These are phyloP conservation scores for Talaromyces sp. DNA, from an alignment of 2,329 filamentous ascomycete genomes.

Conservation along the genomic window DNA sequence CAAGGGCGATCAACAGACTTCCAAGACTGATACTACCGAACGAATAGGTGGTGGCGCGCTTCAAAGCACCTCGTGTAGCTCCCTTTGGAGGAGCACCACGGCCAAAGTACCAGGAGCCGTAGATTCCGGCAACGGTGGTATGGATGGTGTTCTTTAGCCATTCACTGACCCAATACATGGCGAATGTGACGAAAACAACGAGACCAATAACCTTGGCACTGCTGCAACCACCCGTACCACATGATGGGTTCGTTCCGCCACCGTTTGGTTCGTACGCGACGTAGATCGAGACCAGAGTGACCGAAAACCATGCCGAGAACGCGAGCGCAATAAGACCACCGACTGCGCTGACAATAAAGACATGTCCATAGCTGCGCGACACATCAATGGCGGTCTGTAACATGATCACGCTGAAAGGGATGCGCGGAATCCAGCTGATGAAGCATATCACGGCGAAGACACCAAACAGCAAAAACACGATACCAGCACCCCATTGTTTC, in stretches of 20 bases:
- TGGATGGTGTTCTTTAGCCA: slow-evolving; percentile 94
- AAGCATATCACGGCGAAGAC: slow-evolving; percentile 79
- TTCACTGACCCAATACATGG: slow-evolving; percentile 91
- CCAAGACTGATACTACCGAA: slow-evolving; percentile 89
- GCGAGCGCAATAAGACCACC: slow-evolving; percentile 74
- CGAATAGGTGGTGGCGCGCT: slow-evolving; percentile 79
- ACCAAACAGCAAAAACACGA: slow-evolving; percentile 81
- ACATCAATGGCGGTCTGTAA: slow-evolving; percentile 82
- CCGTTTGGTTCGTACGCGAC: slow-evolving; percentile 69
- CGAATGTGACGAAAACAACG: slow-evolving; percentile 82
- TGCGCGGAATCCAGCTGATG: slow-evolving; percentile 82
- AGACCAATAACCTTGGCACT: slow-evolving; percentile 76
- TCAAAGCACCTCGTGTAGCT: slow-evolving; percentile 78
- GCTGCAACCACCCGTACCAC: slow-evolving; percentile 62
- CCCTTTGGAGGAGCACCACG: slow-evolving; percentile 63
- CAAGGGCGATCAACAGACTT: slow-evolving; percentile 78
- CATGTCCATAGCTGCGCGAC: slow-evolving; percentile 76
- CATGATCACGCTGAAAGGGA: slow-evolving; percentile 89
- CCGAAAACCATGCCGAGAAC: slow-evolving; percentile 79
- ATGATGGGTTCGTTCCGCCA: slow-evolving; percentile 51
- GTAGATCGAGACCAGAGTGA: slow-evolving; percentile 83
- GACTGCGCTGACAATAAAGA: slow-evolving; percentile 79
- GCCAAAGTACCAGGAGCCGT: slow-evolving; percentile 91
- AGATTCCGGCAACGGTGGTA: slow-evolving; percentile 80
- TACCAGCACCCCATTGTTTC: slow-evolving; percentile 76